Evolutionary conservation across 441 rosid species (phyloP), one percentile per base, ranked within the genome.

Genomic region (Bruguiera hainesii): DNA sequence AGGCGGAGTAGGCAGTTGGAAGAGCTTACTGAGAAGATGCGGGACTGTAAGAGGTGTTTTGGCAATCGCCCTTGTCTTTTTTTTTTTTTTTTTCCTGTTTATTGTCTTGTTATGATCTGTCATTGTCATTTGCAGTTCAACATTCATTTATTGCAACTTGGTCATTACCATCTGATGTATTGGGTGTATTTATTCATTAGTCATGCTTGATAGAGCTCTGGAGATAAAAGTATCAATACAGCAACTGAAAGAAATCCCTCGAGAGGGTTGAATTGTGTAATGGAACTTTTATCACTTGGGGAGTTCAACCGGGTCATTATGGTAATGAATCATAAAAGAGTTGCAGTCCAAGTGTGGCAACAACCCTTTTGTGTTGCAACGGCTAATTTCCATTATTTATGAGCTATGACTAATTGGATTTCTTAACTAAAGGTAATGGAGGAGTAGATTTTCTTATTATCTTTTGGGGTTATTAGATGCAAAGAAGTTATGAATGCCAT

Each of bases 1-100:
- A 84, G 99, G 72, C 92, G 86, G 76, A 88, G 93, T 68, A 83
- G 98, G 79, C 99, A 94, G 72, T 75, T 94, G 77, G 94, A 94
- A 74, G 97, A 91, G 76, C 97, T 89, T 73, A 87, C 97, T 0
- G 97, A 72, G 60, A 94, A 91, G 80, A 87, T 94, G 98, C 85
- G 92, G 23, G 99, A 91, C 11, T 94, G 99, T 63, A 94, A 91
- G 69, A 94, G 99, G 98, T 91, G 72, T 31, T 16, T 57, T 7
- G 16, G 15, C 0, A 35, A 49, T 56, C 3, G 15, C 15, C 0
- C 37, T 33, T 33, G 37, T 7, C 37, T 0, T 33, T 33, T 33
- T 33, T 33, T 7, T 33, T 33, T 33, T 15, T 11, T 2, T 29
- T 25, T 66, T 56, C 49, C 49, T 29, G 46, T 58, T 50, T 53